A percentile compares a stretch with the other conserved stretches of the same genome.
Conservation (phyloP, 768 basidiomycete genomes). For the Hypholoma sublateritium region DNA sequence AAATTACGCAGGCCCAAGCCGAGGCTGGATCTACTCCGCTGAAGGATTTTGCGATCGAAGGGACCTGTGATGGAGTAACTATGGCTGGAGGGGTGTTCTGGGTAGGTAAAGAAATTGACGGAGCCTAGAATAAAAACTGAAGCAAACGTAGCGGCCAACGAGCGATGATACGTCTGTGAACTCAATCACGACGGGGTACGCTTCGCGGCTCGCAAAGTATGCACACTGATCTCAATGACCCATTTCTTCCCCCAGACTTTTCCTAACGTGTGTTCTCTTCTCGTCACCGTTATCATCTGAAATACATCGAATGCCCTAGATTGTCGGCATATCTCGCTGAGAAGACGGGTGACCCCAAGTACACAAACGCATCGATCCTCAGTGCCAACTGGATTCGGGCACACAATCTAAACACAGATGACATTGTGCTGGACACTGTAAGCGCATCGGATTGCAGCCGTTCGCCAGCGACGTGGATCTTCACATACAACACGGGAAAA, state of each 20-base stretch:
- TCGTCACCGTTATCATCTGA: neutral
- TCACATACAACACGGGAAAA: constrained; percentile 58
- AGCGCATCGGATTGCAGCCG: constrained; percentile 45
- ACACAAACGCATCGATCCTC: constrained; percentile 43
- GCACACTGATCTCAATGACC: neutral
- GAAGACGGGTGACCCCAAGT: constrained; percentile 41
- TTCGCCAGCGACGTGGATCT: constrained; percentile 44
- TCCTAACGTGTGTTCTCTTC: constrained; percentile 32
- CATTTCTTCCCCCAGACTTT: constrained; percentile 27
- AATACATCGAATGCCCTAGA: constrained; percentile 21
- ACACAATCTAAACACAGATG: constrained; percentile 40
- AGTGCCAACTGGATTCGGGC: constrained; percentile 49
- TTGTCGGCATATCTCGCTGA: constrained; percentile 51
- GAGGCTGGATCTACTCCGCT: constrained; percentile 34
- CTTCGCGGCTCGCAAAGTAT: neutral
- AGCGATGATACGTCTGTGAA: constrained; percentile 42
- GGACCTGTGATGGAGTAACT: constrained; percentile 45
- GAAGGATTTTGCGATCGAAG: constrained; percentile 40
- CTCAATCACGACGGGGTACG: constrained; percentile 51
- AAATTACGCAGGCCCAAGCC: constrained; percentile 41
- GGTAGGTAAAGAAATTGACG: constrained; percentile 26
- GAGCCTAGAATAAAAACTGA: no score
- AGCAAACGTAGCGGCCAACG: constrained; percentile 37
- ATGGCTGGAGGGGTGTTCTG: constrained; percentile 60
- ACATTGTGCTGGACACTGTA: constrained; percentile 48